Evolutionary conservation across 257 asterid genomes (phyloP).

Genomic region (Jacaranda copaia): DNA sequence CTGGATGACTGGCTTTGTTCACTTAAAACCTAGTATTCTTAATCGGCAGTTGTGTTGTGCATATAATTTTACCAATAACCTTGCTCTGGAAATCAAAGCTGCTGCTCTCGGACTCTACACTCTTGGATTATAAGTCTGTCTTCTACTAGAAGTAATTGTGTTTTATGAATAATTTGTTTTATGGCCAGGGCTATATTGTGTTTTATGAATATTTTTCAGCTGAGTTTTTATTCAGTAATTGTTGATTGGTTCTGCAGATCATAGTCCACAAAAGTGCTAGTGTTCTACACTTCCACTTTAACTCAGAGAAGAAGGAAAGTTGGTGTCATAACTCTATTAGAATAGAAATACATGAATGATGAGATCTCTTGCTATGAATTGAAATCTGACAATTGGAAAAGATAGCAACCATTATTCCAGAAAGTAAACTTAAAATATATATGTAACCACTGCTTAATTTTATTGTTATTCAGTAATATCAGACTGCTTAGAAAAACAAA

Average conservation of each 20-base stretch:
- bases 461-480: conserved; percentile 6
- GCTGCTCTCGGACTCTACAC: background rate
- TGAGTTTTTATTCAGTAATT: background rate
- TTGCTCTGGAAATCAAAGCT: conserved; percentile 7
- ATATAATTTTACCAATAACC: background rate
- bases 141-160: conserved; percentile 15
- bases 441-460: background rate
- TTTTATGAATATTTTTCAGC: conserved; percentile 3
- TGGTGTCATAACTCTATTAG: background rate
- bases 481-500: conserved; percentile 3
- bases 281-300: background rate
- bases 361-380: background rate
- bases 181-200: background rate
- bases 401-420: background rate
- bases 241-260: background rate
- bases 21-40: background rate
- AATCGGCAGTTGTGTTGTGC: background rate
- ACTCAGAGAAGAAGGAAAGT: conserved; percentile 1
- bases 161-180: background rate
- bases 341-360: background rate
- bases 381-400: background rate
- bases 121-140: conserved; percentile 2
- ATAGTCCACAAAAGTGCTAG: background rate
- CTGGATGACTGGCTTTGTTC: no score
- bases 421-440: background rate